These are phyloP conservation scores for Hygrophorus pudorinus DNA, from an alignment of 768 basidiomycete genomes.

Conservation along the genomic window DNA sequence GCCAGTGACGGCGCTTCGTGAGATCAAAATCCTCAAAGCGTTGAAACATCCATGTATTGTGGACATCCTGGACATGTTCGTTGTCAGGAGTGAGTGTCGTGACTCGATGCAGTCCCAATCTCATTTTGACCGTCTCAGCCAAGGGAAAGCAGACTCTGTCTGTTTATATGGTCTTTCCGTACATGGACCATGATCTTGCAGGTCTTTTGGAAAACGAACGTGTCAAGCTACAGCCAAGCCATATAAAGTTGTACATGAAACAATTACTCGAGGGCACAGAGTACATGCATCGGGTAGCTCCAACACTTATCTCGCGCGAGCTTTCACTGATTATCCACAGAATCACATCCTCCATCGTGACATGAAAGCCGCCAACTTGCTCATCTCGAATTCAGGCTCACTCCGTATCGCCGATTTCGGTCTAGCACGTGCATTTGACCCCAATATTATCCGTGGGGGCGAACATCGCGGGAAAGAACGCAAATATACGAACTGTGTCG, in stretches of 20 bases:
- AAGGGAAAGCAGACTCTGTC: conserved; percentile 65
- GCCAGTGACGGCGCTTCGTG: conserved; percentile 91
- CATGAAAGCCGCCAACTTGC: conserved; percentile 96
- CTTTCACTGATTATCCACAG: conserved; percentile 29
- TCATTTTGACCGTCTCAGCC: conserved; percentile 26
- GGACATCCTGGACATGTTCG: conserved; percentile 86
- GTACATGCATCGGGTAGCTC: conserved; percentile 85
- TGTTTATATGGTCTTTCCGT: conserved; percentile 98
- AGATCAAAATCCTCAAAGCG: conserved; percentile 93
- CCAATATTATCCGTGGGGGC: conserved; percentile 28
- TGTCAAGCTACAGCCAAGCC: conserved; percentile 70
- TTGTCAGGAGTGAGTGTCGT: conserved; percentile 53
- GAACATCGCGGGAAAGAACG: conserved; percentile 41
- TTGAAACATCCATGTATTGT: conserved; percentile 82
- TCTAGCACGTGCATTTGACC: conserved; percentile 76
- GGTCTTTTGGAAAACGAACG: conserved; percentile 88
- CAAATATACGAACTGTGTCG: conserved; percentile 92
- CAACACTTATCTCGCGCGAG: conserved; percentile 1
- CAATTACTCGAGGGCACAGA: conserved; percentile 94
- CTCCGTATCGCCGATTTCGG: conserved; percentile 94
- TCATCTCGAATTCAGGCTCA: conserved; percentile 79
- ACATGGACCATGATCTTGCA: conserved; percentile 99
- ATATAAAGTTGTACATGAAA: conserved; percentile 94
- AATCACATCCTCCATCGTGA: conserved; percentile 97
- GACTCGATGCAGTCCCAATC: neutral